Conservation (phyloP, 768 basidiomycete species). For the Tulasnella sp. region DNA sequence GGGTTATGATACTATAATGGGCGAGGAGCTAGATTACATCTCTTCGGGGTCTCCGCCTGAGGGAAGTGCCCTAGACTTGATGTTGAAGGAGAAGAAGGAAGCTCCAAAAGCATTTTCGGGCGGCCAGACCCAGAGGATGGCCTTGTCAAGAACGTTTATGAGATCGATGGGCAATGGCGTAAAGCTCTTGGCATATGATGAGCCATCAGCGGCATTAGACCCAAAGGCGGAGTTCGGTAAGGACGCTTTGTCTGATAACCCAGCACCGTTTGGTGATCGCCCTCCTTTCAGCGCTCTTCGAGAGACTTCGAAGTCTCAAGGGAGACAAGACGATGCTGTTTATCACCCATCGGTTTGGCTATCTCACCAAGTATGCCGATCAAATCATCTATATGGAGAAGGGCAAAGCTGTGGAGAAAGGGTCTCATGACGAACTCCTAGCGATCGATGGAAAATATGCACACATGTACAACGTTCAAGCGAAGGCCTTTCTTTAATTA, state of each 20-base stretch:
- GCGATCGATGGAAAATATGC: slow-evolving; percentile 34
- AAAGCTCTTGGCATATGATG: slow-evolving; percentile 59
- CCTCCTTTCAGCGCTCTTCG: slow-evolving; percentile 32
- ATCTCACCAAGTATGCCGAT: slow-evolving; percentile 37
- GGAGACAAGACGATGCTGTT: slow-evolving; percentile 37
- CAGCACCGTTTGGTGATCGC: slow-evolving; percentile 13
- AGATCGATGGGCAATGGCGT: slow-evolving; percentile 48
- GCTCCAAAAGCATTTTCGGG: slow-evolving; percentile 40
- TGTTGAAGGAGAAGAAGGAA: slow-evolving; percentile 40
- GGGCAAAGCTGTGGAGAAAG: slow-evolving; percentile 33
- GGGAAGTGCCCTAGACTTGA: slow-evolving; percentile 36
- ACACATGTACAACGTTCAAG: slow-evolving; percentile 36
- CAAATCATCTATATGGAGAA: slow-evolving; percentile 38
- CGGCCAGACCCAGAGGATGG: slow-evolving; percentile 46
- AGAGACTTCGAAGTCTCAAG: slow-evolving; percentile 30
- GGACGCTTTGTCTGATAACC: not conserved
- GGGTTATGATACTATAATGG: slow-evolving; percentile 31
- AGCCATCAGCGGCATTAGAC: slow-evolving; percentile 62
- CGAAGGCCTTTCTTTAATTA: slow-evolving; percentile 33
- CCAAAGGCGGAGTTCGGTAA: slow-evolving; percentile 53
- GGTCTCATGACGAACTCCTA: slow-evolving; percentile 35
- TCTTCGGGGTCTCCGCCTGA: slow-evolving; percentile 44
- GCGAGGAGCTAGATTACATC: not conserved
- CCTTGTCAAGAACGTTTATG: slow-evolving; percentile 49
- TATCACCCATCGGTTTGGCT: slow-evolving; percentile 37